Percentiles rank a stretch among this genome's conserved stretches.
Conservation (phyloP, 305 asterid species). For the Salvia sclarea region DNA sequence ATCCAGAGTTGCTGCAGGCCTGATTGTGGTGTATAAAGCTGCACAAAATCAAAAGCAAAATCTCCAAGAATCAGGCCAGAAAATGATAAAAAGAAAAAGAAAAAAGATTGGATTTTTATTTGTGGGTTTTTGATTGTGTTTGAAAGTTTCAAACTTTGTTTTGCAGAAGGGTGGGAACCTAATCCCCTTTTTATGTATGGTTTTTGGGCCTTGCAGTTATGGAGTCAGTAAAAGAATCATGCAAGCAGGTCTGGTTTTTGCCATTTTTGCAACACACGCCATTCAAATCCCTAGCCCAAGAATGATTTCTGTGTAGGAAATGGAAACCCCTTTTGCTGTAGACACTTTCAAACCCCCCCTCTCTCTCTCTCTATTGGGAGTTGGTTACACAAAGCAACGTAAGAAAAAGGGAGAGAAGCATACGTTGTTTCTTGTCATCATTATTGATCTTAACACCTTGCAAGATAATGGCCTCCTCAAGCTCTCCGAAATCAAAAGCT, state of each 20-base stretch:
- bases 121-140: neutral
- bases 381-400: constrained; percentile 60
- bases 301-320: constrained; percentile 65
- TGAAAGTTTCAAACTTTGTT: constrained; percentile 21
- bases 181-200: constrained; percentile 36
- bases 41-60: constrained; percentile 59
- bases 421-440: constrained; percentile 77
- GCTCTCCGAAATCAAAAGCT: constrained; percentile 81
- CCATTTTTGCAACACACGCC: constrained; percentile 78
- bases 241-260: constrained; percentile 56
- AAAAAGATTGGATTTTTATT: neutral
- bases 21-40: constrained; percentile 67
- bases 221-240: constrained; percentile 69
- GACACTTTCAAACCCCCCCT: constrained; percentile 43
- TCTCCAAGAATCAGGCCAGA: constrained; percentile 40
- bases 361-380: constrained; percentile 20
- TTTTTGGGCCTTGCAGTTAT: constrained; percentile 48
- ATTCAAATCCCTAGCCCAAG: constrained; percentile 56
- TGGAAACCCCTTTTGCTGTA: constrained; percentile 40
- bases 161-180: constrained; percentile 30
- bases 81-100: neutral
- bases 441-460: constrained; percentile 62
- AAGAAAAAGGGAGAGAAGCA: constrained; percentile 35
- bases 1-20: constrained; percentile 89
- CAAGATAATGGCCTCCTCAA: constrained; percentile 75